phyloP scores from a whole-genome alignment of 2,329 filamentous ascomycete species.

The Pseudogymnoascus sp. region DNA sequence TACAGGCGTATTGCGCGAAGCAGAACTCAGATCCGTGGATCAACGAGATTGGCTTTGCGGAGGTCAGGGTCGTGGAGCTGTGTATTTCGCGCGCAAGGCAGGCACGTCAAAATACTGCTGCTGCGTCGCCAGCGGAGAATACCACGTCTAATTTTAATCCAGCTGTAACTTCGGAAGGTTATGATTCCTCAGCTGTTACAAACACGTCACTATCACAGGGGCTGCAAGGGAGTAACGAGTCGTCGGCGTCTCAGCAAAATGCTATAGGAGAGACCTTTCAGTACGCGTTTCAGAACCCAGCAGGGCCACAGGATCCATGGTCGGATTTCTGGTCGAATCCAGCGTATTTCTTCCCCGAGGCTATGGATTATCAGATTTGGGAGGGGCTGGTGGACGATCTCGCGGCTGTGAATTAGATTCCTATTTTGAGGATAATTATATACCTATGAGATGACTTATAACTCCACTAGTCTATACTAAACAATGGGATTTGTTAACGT shows the following conservation, averaged over 20 bases:
- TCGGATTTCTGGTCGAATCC: slow-evolving; percentile 17
- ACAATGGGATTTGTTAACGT: slow-evolving; percentile 20
- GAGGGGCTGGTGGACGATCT: slow-evolving; percentile 18
- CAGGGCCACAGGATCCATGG: slow-evolving; percentile 1
- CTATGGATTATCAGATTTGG: slow-evolving; percentile 22
- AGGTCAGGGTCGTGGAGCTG: slow-evolving; percentile 37
- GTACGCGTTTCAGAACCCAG: not conserved
- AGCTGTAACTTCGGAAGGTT: not conserved
- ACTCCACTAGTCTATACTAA: not conserved
- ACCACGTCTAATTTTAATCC: not conserved
- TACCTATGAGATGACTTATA: not conserved
- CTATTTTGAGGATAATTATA: not conserved
- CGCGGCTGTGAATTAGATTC: slow-evolving; percentile 8
- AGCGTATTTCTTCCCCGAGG: slow-evolving; percentile 19
- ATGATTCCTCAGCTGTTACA: not conserved
- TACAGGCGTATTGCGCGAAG: slow-evolving; percentile 36
- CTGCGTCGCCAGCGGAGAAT: not conserved
- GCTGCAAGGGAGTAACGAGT: not conserved
- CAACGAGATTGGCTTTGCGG: slow-evolving; percentile 35
- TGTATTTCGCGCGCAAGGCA: slow-evolving; percentile 26
- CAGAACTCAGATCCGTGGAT: slow-evolving; percentile 34
- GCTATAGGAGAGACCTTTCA: not conserved
- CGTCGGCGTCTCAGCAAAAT: not conserved
- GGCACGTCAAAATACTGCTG: not conserved
- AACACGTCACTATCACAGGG: not conserved